A percentile compares a stretch with the other conserved stretches of the same genome.
Evolutionary conservation across 2,329 filamentous ascomycete species (phyloP).

Genomic region (Thelonectria discophora): DNA sequence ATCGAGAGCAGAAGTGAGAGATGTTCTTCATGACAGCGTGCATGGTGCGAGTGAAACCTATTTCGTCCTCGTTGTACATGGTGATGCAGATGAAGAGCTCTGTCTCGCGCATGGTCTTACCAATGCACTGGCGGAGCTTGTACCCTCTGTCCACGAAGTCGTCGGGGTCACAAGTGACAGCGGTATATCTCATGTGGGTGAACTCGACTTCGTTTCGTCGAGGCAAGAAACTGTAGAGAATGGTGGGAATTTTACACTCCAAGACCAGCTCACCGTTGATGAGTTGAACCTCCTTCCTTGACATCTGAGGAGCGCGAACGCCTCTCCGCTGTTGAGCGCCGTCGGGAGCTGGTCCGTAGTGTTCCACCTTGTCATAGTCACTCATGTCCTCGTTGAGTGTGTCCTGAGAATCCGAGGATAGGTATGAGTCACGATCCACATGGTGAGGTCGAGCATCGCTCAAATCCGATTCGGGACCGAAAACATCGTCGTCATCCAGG

Average conservation of each 20-base stretch:
- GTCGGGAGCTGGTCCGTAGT: slow-evolving; percentile 87
- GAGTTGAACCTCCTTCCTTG: slow-evolving; percentile 91
- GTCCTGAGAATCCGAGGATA: slow-evolving; percentile 57
- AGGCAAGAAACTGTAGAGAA: slow-evolving; percentile 95
- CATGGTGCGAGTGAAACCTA: slow-evolving; percentile 97
- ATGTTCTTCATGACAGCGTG: slow-evolving; percentile 99
- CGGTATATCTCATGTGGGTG: slow-evolving; percentile 98
- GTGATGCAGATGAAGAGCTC: slow-evolving; percentile 97
- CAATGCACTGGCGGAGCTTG: slow-evolving; percentile 91
- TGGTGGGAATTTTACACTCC: slow-evolving; percentile 99
- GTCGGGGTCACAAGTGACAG: slow-evolving; percentile 97
- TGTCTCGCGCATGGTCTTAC: slow-evolving; percentile 83
- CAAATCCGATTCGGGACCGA: slow-evolving; percentile 69
- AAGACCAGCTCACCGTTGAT: slow-evolving; percentile 98
- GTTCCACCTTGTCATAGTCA: slow-evolving; percentile 70
- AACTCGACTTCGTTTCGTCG: slow-evolving; percentile 94
- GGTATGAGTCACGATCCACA: slow-evolving; percentile 66
- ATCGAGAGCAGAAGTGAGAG: slow-evolving; percentile 91
- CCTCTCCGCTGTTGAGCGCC: slow-evolving; percentile 89
- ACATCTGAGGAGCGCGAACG: slow-evolving; percentile 85
- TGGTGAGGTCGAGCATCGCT: slow-evolving; percentile 60
- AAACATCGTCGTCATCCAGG: slow-evolving; percentile 73
- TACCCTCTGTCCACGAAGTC: slow-evolving; percentile 91
- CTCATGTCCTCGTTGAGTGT: slow-evolving; percentile 60
- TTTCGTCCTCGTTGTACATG: slow-evolving; percentile 99